Base-by-base conservation (phyloP, 345 rosid species). In the Aquilaria sinensis region DNA sequence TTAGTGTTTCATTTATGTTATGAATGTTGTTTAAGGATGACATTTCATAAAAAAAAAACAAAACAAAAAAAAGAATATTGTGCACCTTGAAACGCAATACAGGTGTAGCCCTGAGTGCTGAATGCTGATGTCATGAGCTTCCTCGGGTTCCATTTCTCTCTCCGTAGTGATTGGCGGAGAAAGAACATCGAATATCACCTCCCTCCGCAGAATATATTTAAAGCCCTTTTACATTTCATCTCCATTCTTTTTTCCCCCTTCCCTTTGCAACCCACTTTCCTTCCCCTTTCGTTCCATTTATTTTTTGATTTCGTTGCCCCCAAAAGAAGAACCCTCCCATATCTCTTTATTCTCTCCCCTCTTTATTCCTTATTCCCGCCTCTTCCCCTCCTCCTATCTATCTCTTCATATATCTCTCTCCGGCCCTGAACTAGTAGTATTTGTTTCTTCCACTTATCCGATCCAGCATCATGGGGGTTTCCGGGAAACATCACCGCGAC, bases 81-180 rank as follows among this genome's bases (percentile, higher is more conserved):
- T 23, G 23, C 23, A 32, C 57, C 13, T 49, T 51, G 53, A 37
- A 63, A 23, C 1, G 23, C 23, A 23, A 23, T 23, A 23, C 23
- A 23, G 23, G 53, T 61, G 55, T 9, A 23, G 15, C 62, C 12
- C 68, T 37, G 43, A 37, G 8, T 4, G 43, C 8, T 2, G 43
- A 37, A 37, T 64, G 70, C 83, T 75, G 63, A 75, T 65, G 80
- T 80, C 84, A 81, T 5, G 43, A 37, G 83, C 64, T 82, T 78
- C 87, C 83, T 83, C 85, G 88, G 87, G 84, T 87, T 77, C 88
- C 47, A 64, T 75, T 64, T 59, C 61, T 67, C 51, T 70, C 67
- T 63, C 58, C 64, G 47, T 51, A 37, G 47, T 63, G 51, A 47
- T 62, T 47, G 57, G 54, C 11, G 37, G 31, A 70, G 65, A 73